These are phyloP conservation scores for Hirsutella thompsonii DNA, from an alignment of 2,329 filamentous ascomycete genomes.

Conservation along the genomic window DNA sequence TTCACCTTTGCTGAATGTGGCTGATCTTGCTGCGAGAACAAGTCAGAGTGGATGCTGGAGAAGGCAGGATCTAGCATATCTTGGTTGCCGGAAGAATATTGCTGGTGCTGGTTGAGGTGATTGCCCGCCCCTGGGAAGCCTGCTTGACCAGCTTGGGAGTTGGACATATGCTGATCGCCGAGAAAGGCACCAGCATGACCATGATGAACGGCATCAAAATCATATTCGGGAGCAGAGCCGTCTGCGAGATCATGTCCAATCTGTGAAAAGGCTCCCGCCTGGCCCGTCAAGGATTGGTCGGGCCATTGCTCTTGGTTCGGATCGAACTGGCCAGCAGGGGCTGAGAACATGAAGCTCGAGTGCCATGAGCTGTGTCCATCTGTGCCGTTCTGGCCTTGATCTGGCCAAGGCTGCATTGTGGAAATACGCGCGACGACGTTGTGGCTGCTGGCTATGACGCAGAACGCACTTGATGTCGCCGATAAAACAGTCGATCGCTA, in stretches of 20 bases:
- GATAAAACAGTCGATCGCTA: not conserved
- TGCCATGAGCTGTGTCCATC: constrained; percentile 23
- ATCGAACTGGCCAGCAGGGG: constrained; percentile 24
- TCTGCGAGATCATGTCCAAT: constrained; percentile 15
- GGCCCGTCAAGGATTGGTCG: constrained; percentile 13
- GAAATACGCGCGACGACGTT: not conserved
- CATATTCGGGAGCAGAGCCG: constrained; percentile 17
- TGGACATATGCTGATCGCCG: constrained; percentile 13
- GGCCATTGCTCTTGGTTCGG: constrained; percentile 23
- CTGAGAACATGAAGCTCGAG: constrained; percentile 17
- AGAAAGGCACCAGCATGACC: constrained; percentile 19
- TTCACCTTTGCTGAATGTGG: constrained; percentile 13
- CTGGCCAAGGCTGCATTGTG: constrained; percentile 27
- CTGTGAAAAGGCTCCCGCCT: constrained; percentile 14
- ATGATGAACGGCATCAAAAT: constrained; percentile 17
- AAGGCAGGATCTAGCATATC: constrained; percentile 25
- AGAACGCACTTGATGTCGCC: not conserved
- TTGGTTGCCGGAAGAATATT: constrained; percentile 19
- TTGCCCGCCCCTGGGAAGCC: constrained; percentile 15
- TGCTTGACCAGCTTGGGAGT: constrained; percentile 14
- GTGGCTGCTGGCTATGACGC: constrained; percentile 6
- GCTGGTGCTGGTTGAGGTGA: constrained; percentile 17
- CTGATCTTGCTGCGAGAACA: constrained; percentile 20
- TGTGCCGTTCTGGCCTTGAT: constrained; percentile 21
- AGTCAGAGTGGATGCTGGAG: constrained; percentile 21